Conservation (phyloP, 2,329 filamentous ascomycete genomes). For the Sclerotinia sclerotiorum region DNA sequence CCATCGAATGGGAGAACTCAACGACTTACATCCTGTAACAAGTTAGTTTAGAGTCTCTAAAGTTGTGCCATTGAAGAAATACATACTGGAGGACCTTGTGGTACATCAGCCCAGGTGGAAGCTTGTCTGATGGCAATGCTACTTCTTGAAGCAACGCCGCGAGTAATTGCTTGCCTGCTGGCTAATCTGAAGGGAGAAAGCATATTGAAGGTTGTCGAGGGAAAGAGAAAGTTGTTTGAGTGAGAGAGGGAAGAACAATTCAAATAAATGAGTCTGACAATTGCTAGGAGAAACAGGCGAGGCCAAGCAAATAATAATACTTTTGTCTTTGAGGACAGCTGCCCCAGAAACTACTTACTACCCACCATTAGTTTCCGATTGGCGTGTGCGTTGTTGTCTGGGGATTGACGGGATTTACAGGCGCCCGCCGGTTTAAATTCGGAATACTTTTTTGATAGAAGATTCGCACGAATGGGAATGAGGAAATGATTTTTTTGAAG, state of each 20-base stretch:
- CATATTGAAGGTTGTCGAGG: slow-evolving; percentile 46
- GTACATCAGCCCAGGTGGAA: slow-evolving; percentile 87
- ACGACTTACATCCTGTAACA: slow-evolving; percentile 42
- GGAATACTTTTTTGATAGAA: neutral
- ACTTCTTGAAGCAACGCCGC: slow-evolving; percentile 33
- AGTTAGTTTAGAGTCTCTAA: slow-evolving; percentile 22
- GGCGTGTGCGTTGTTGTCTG: slow-evolving; percentile 14
- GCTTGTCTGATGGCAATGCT: slow-evolving; percentile 36
- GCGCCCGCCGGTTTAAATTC: slow-evolving; percentile 8
- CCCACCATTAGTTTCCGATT: slow-evolving; percentile 18
- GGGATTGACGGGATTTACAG: slow-evolving; percentile 5
- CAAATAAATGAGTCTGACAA: slow-evolving; percentile 17
- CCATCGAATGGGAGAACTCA: slow-evolving; percentile 20
- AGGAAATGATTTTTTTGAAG: neutral
- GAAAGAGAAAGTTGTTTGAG: neutral
- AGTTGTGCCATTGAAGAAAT: slow-evolving; percentile 9
- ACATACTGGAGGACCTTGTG: slow-evolving; percentile 90
- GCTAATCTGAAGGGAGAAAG: slow-evolving; percentile 56
- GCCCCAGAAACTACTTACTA: slow-evolving; percentile 17
- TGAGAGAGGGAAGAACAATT: slow-evolving; percentile 1
- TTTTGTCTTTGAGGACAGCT: slow-evolving; percentile 8
- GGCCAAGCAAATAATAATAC: slow-evolving; percentile 7
- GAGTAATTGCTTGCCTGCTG: slow-evolving; percentile 48
- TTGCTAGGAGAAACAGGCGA: slow-evolving; percentile 13
- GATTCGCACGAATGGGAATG: slow-evolving; percentile 6